Conservation (phyloP, 352 stramenopile genomes). For the Phytophthora lateralis region DNA sequence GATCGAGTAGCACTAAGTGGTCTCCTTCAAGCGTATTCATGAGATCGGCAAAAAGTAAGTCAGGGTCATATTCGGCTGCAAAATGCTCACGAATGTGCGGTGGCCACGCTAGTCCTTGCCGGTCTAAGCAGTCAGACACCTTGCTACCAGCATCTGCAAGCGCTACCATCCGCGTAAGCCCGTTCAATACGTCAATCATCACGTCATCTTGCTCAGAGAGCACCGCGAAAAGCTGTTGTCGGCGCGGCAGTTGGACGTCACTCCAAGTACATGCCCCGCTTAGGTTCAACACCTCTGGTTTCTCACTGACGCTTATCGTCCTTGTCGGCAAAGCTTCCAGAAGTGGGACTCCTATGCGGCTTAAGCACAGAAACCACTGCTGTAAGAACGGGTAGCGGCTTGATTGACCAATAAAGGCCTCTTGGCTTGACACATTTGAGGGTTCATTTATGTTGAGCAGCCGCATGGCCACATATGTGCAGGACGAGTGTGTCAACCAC, state of each 20-base stretch:
- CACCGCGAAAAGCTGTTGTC: slow-evolving; percentile 47
- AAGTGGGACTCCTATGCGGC: slow-evolving; percentile 28
- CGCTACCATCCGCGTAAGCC: slow-evolving; percentile 37
- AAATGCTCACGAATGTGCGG: slow-evolving; percentile 18
- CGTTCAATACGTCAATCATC: slow-evolving; percentile 64
- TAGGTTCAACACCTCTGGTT: neutral
- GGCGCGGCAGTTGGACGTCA: slow-evolving; percentile 28
- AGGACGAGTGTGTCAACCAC: slow-evolving; percentile 33
- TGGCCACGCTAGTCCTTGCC: neutral
- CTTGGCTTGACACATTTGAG: slow-evolving; percentile 28
- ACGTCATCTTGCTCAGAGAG: slow-evolving; percentile 76
- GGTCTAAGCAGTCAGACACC: neutral
- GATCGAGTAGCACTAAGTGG: slow-evolving; percentile 71
- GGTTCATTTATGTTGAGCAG: slow-evolving; percentile 23
- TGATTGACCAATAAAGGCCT: slow-evolving; percentile 41
- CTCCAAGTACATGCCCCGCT: neutral
- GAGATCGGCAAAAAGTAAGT: slow-evolving; percentile 67
- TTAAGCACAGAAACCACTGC: slow-evolving; percentile 54
- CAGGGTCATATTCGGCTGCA: slow-evolving; percentile 43
- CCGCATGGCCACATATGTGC: slow-evolving; percentile 31
- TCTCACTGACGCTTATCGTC: neutral
- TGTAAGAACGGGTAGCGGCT: slow-evolving; percentile 63
- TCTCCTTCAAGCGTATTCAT: slow-evolving; percentile 53
- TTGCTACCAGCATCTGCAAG: neutral
- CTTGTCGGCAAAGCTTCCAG: slow-evolving; percentile 8